Evolutionary conservation across 129 eudicot genomes (phyloP), one percentile per base, ranked within the genome.

Genomic region (Chrysanthemum makinoi): DNA sequence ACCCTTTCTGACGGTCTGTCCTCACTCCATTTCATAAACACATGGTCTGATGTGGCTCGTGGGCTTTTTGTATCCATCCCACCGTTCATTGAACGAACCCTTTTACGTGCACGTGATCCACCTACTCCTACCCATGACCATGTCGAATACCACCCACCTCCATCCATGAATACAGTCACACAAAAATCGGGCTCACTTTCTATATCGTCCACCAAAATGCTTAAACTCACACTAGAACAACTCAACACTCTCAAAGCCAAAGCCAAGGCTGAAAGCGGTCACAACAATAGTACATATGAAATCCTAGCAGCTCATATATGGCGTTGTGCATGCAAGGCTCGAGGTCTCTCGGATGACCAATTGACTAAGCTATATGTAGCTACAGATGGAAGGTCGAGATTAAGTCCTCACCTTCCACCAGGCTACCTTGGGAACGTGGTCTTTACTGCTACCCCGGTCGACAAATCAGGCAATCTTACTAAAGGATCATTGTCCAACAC

Each of bases 351-450:
- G 0, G 79, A 81, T 14, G 83, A 86, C 66, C 96, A 89, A n/a
- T 46, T 49, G 13, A 85, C 84, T 2, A 86, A 82, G 62, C 68
- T 89, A 54, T 80, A 84, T 50, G 79, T 88, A 51, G 85, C 91
- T 35, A 77, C 83, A 0, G 96, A 88, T 19, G 91, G 91, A n/a
- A 73, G 96, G 71, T 63, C 77, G 6, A 76, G 91, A 65, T n/a
- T 88, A 60, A 65, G 69, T 8, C 94, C 94, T 26, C 65, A 79
- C 8, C 82, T 89, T 49, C 91, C 96, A n/a, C 82, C 73, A 0
- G 89, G 86, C 44, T 89, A 79, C 82, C 75, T 84, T 1, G 96
- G 96, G 54, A 89, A 89, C 55, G 93, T 80, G 33, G 80, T 90
- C 58, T 84, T 90, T 46, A 74, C 83, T 1, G 84, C 94, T 46